phyloP scores from a whole-genome alignment of 306 rosid genomes.

The Dalbergia oliveri region DNA sequence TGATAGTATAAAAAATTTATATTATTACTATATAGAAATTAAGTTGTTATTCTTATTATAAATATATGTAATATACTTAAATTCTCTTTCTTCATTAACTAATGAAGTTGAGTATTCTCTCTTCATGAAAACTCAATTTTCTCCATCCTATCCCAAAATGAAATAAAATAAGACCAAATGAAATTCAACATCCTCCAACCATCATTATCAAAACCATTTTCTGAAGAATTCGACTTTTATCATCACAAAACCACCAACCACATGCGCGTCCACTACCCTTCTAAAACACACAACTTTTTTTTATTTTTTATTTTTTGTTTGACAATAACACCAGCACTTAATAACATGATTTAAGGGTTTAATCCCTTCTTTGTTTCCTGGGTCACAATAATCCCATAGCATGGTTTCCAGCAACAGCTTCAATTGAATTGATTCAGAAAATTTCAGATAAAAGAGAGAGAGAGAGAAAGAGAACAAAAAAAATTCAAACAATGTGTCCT shows the following conservation, averaged over 20 bases:
- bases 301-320: too few relatives aligned
- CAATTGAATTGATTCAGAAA: background rate
- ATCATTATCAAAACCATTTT: background rate
- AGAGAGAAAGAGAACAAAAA: background rate
- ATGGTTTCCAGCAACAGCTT: too few relatives aligned
- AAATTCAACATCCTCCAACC: background rate
- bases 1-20: too few relatives aligned
- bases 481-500: slow-evolving; percentile 71
- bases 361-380: background rate
- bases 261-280: slow-evolving; percentile 13
- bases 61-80: too few relatives aligned
- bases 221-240: slow-evolving; percentile 17
- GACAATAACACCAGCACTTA: background rate
- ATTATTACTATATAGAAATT: too few relatives aligned
- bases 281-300: too few relatives aligned
- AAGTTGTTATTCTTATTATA: too few relatives aligned
- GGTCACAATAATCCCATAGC: background rate
- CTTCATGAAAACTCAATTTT: too few relatives aligned
- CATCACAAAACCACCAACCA: slow-evolving; percentile 36
- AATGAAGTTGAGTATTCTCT: too few relatives aligned
- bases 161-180: too few relatives aligned
- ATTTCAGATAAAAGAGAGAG: background rate
- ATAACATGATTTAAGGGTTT: background rate
- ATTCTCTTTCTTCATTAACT: too few relatives aligned
- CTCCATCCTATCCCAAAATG: too few relatives aligned